Evolutionary conservation across 2,329 filamentous ascomycete genomes (phyloP).

Genomic region (Xylariaceae sp.): DNA sequence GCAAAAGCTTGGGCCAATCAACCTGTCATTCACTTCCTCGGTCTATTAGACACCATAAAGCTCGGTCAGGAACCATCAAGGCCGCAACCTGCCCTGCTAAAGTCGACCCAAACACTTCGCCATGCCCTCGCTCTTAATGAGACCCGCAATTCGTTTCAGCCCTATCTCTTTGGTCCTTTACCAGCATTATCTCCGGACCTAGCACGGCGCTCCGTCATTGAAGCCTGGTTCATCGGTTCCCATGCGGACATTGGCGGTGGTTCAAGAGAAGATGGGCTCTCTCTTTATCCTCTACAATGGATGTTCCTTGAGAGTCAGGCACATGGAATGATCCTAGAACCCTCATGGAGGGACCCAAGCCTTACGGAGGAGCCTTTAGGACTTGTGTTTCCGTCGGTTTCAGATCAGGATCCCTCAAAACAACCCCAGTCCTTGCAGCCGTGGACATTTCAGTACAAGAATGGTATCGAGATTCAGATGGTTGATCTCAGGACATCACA

Average conservation of each 20-base stretch:
- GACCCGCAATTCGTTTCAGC: constrained; percentile 35
- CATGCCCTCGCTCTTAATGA: constrained; percentile 49
- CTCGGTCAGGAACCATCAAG: constrained; percentile 34
- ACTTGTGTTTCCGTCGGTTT: constrained; percentile 25
- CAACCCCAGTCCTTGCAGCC: constrained; percentile 18
- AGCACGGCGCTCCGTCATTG: constrained; percentile 38
- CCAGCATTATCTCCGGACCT: constrained; percentile 29
- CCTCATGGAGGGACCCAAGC: constrained; percentile 17
- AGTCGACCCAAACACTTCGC: constrained; percentile 43
- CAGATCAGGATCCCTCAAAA: constrained; percentile 20
- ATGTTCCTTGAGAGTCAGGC: constrained; percentile 45
- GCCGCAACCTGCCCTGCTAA: constrained; percentile 39
- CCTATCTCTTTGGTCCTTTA: constrained; percentile 35
- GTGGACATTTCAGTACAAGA: constrained; percentile 33
- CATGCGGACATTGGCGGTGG: constrained; percentile 47
- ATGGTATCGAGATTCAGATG: constrained; percentile 34
- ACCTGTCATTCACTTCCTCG: constrained; percentile 46
- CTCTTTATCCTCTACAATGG: constrained; percentile 50
- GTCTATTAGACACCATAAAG: constrained; percentile 46
- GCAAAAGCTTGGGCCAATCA: constrained; percentile 28
- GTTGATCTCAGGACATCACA: constrained; percentile 31
- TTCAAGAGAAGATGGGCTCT: constrained; percentile 44
- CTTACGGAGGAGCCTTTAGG: constrained; percentile 29
- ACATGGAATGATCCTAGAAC: constrained; percentile 40
- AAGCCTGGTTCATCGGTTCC: constrained; percentile 49